Evolutionary conservation across 176 grass and related monocot species (phyloP), one percentile per base, ranked within the genome.

Genomic region (Oryza meridionalis): DNA sequence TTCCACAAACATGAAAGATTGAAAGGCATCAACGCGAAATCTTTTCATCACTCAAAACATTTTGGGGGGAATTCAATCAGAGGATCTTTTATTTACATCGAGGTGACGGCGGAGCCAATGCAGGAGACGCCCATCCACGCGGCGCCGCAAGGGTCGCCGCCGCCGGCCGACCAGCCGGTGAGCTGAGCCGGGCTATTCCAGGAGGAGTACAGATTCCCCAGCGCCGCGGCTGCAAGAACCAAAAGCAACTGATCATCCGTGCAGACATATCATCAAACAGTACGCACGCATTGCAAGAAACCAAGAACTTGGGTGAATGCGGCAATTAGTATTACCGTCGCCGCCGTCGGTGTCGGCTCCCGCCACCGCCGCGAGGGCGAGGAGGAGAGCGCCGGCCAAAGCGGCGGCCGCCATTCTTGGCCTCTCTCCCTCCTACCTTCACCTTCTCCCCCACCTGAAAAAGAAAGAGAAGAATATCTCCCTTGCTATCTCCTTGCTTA

Each of bases 51-150:
- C 40, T 75, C 51, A 43, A 14, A 27, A 77, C 35, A 43, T 9
- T 25, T 40, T 25, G 12, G 24, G 21, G 82, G 13, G 6, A 42
- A 19, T 61, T 61, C 1, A 61, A 69, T n/a, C 49, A 83, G 17
- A 86, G 13, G 32, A 43, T 73, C 13, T 47, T 47, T 49, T 46
- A 12, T 13, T 84, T 89, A 99, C 96, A 99, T 89, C 6, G 90
- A 77, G 76, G 91, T 96, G 74, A 99, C 92, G 59, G 88, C 83
- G 9, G 96, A 94, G 43, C 91, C 91, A 10, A 86, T 86, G 59
- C 96, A 99, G 69, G 91, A 66, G 81, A 99, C 69, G 67, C 96
- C 96, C 82, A 73, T 89, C 96, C 96, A 99, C 8, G 93, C 85
- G 73, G 85, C 74, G 81, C 93, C 93, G 77, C 96, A 99, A 16